phyloP scores from a whole-genome alignment of 1,139 yeast species.

The Tardiomyces blankii region DNA sequence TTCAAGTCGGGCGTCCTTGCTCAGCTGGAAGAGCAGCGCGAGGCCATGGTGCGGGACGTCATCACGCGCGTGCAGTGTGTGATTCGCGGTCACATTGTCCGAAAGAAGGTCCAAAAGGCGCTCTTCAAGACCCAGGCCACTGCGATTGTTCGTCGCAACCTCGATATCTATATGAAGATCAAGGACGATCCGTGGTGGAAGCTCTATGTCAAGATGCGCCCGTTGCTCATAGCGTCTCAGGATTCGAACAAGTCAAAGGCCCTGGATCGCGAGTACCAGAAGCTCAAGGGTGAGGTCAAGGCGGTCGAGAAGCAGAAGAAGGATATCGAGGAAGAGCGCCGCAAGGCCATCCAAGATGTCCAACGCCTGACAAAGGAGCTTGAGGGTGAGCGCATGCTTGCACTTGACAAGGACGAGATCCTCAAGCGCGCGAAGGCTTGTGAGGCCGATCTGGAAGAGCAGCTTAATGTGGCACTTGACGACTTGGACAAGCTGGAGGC shows the following conservation, averaged over 20 bases:
- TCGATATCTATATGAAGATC: constrained; percentile 43
- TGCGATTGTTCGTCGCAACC: constrained; percentile 52
- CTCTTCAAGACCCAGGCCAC: constrained; percentile 62
- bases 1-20: constrained; percentile 97
- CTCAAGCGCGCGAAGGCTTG: constrained; percentile 30
- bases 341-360: constrained; percentile 28
- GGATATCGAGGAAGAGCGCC: constrained; percentile 20
- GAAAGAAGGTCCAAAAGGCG: constrained; percentile 40
- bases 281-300: constrained; percentile 34
- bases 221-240: constrained; percentile 57
- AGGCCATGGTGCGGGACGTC: constrained; percentile 44
- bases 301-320: constrained; percentile 27
- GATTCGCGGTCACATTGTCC: constrained; percentile 50
- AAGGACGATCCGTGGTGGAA: constrained; percentile 72
- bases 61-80: constrained; percentile 57
- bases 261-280: constrained; percentile 48
- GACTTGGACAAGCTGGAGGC: constrained; percentile 28
- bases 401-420: constrained; percentile 35
- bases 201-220: constrained; percentile 60
- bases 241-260: constrained; percentile 45
- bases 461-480: constrained; percentile 24
- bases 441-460: constrained; percentile 31
- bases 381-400: constrained; percentile 29
- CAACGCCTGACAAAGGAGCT: constrained; percentile 26
- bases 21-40: constrained; percentile 72